Evolutionary conservation across 257 asterid genomes (phyloP).

Genomic region (Plantago elongata): DNA sequence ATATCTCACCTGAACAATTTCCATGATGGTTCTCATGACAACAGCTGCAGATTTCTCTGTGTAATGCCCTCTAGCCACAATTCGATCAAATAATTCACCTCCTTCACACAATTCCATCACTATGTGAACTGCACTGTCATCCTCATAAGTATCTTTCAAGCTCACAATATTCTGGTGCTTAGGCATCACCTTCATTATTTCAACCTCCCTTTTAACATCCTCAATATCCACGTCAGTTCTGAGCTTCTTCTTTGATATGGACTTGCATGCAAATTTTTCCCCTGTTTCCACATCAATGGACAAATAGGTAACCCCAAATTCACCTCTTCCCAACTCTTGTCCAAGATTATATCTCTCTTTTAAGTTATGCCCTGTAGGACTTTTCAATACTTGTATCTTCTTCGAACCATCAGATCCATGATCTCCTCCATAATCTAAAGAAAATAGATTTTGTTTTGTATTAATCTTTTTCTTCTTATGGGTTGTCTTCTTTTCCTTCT

Average conservation of each 20-base stretch:
- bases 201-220: constrained; percentile 61
- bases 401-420: constrained; percentile 36
- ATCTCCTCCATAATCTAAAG: constrained; percentile 38
- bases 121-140: constrained; percentile 52
- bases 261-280: constrained; percentile 53
- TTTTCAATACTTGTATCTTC: constrained; percentile 44
- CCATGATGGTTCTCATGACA: constrained; percentile 53
- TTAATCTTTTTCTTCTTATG: not conserved
- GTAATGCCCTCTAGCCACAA: constrained; percentile 55
- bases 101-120: constrained; percentile 64
- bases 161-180: constrained; percentile 48
- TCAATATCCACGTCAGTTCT: constrained; percentile 50
- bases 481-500: constrained; percentile 10
- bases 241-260: constrained; percentile 52
- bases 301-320: constrained; percentile 58
- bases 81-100: constrained; percentile 53
- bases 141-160: constrained; percentile 51
- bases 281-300: constrained; percentile 41
- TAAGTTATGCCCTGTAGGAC: constrained; percentile 48
- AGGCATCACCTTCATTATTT: constrained; percentile 57
- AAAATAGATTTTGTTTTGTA: constrained; percentile 41
- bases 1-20: constrained; percentile 56
- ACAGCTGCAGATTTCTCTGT: constrained; percentile 57
- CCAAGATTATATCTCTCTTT: constrained; percentile 46
- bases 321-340: constrained; percentile 66